Base-by-base conservation (phyloP, 345 rosid species). In the Acer campestre region DNA sequence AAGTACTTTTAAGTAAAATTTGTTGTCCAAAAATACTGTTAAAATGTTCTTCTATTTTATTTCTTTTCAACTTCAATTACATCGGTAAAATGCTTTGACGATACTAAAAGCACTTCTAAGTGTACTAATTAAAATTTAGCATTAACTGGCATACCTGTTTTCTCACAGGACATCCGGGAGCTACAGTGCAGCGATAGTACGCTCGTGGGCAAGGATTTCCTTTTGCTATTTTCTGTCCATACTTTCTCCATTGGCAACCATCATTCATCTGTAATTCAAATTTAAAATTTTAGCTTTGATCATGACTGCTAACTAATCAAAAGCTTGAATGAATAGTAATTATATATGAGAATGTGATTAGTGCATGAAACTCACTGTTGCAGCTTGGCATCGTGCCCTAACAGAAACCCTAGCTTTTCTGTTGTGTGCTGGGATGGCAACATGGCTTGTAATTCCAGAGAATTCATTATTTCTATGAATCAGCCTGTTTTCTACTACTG, bases 181-280 rank as follows among this genome's bases (percentile, higher is more conserved):
- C 78, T 1, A 75, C 78, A 55, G 97, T 90, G 81, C 98, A 95
- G 0, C 98, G 94, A 61, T 95, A 95, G 81, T 95, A 95, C 13
- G 98, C 98, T 20, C 98, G 84, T 1, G 98, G 98, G 75, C 94
- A 94, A 62, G 98, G 98, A 81, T 93, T 94, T 0, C 95, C 89
- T 86, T 93, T 93, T 0, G 98, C 93, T 80, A 89, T 88, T 84
- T 95, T 95, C 74, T 95, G 98, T 18, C 98, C 98, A 64, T 95
- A 95, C 64, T 95, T 95, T 74, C 98, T 95, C 98, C 98, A 95
- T 56, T 92, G 98, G 55, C 98, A 95, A 31, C 98, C 98, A 69
- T 95, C 98, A 61, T 85, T 88, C 70, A 95, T 89, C 98, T 95
- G 85, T 44, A 35, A 73, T 22, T 66, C 20, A 61, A 6, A 6